Conservation (phyloP, 2,329 filamentous ascomycete species). For the Diaporthe citri region DNA sequence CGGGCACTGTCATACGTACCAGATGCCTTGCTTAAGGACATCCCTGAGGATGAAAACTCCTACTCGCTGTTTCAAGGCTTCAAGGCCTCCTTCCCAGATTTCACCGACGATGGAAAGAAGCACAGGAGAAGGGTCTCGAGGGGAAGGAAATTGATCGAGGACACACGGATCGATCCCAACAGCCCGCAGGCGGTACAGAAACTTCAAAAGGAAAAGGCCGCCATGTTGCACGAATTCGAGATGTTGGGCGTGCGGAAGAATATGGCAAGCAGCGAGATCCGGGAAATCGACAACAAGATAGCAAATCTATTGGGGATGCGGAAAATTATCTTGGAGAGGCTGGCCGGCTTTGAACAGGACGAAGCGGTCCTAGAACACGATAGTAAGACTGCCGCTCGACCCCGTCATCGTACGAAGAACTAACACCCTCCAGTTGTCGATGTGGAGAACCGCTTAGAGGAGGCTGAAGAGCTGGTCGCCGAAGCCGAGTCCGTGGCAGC, state of each 20-base stretch:
- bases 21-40: constrained; percentile 89
- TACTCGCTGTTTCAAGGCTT: constrained; percentile 98
- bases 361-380: constrained; percentile 92
- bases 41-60: constrained; percentile 85
- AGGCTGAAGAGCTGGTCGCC: constrained; percentile 69
- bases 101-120: constrained; percentile 77
- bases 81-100: constrained; percentile 84
- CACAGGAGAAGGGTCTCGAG: constrained; percentile 78
- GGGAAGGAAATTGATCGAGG: constrained; percentile 80
- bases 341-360: constrained; percentile 90
- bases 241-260: constrained; percentile 94
- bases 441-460: constrained; percentile 71
- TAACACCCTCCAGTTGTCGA: constrained; percentile 68
- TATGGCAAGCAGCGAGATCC: constrained; percentile 96
- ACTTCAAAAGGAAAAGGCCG: constrained; percentile 83
- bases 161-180: constrained; percentile 66
- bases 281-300: constrained; percentile 97
- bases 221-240: constrained; percentile 87
- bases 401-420: constrained; percentile 37
- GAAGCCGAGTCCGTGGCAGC: constrained; percentile 69
- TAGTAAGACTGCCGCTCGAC: constrained; percentile 64
- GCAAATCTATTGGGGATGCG: constrained; percentile 94
- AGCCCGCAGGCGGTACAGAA: constrained; percentile 77
- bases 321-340: constrained; percentile 87
- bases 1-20: constrained; percentile 89